phyloP scores from a whole-genome alignment of 306 rosid genomes.

The Cucumis cinereus region DNA sequence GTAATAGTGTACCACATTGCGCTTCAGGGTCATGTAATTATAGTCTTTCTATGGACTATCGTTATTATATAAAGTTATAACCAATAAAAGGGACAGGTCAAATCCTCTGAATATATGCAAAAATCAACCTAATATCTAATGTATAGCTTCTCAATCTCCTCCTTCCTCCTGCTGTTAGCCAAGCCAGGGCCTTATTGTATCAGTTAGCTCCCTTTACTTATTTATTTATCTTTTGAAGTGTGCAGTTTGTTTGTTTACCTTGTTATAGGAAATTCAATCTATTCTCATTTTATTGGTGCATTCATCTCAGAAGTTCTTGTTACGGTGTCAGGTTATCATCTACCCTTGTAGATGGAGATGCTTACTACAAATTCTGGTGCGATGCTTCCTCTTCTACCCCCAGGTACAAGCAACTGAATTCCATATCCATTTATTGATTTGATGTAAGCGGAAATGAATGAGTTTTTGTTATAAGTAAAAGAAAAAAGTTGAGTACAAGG shows the following conservation, averaged over 20 bases:
- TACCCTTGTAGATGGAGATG: slow-evolving; percentile 11
- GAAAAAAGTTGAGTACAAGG: background rate
- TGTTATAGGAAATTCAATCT: background rate
- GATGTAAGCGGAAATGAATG: background rate
- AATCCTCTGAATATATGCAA: background rate
- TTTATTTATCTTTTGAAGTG: background rate
- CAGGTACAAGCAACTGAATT: slow-evolving; percentile 28
- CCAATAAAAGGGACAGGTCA: background rate
- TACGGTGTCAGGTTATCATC: background rate
- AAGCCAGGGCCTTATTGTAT: slow-evolving; percentile 47
- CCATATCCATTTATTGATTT: background rate
- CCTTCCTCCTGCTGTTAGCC: slow-evolving; percentile 83
- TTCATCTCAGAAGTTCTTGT: background rate
- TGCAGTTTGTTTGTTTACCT: background rate
- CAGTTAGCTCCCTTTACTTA: background rate
- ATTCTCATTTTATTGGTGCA: background rate
- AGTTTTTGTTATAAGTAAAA: background rate
- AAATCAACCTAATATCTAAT: slow-evolving; percentile 14
- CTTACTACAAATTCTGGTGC: slow-evolving; percentile 25
- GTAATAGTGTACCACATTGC: background rate
- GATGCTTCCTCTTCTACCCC: slow-evolving; percentile 18
- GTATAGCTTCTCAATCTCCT: slow-evolving; percentile 67
- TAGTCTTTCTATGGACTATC: too few species aligned
- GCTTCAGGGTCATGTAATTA: background rate
- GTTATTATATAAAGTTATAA: background rate